phyloP scores from a whole-genome alignment of 495 filamentous ascomycete species.

The Bathelium albidoporum region DNA sequence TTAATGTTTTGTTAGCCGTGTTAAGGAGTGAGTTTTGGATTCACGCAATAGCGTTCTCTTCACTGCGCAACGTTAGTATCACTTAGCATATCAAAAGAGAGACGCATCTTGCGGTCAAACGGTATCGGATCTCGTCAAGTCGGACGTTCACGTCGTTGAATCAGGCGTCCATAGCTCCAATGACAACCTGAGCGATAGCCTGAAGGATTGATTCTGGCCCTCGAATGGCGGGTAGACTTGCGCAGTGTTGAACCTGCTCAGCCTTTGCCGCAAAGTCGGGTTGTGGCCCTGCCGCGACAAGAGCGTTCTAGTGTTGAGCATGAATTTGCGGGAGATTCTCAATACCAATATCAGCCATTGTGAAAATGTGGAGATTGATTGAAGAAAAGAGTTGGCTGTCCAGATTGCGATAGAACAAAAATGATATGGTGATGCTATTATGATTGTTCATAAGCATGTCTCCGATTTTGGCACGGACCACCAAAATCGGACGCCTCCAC shows the following conservation, averaged over 20 bases:
- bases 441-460: no score
- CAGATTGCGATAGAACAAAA: no score
- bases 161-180: neutral
- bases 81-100: neutral
- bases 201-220: neutral
- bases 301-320: neutral
- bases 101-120: neutral
- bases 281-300: neutral
- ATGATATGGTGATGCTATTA: no score
- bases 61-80: neutral
- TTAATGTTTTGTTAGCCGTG: neutral
- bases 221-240: neutral
- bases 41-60: neutral
- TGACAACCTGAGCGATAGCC: no score
- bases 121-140: neutral
- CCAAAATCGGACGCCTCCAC: no score
- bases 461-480: no score
- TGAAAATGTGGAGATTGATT: no score
- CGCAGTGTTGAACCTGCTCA: neutral
- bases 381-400: no score
- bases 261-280: neutral
- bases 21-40: neutral
- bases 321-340: neutral
- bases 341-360: no score
- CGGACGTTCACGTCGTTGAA: neutral